Evolutionary conservation across 768 basidiomycete genomes (phyloP), one percentile per base, ranked within the genome.

Genomic region (Trametes meyenii): DNA sequence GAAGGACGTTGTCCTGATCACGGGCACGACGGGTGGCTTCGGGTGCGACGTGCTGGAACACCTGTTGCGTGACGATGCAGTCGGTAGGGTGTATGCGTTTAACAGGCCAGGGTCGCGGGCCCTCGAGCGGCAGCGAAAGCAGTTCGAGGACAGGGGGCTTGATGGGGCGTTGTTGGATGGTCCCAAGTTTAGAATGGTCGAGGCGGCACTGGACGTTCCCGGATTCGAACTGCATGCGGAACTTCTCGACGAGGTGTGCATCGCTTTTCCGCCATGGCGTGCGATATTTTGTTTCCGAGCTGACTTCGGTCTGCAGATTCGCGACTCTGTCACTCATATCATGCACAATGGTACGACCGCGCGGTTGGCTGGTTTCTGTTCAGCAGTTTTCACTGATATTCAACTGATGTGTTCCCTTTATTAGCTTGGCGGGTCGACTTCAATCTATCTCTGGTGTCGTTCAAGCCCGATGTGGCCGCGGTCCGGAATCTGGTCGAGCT

Each of bases 401-500:
- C 17, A 13, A 8, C 17, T 10, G 26, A 35, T 40, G 17, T 46
- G 5, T 33, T 33, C 29, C 21, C 19, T 17, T 26, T 24, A 13
- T 17, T 42, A 74, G 76, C 74, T 11, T 77, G 75, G 74, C 69
- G 59, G 0, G 72, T 76, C 17, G 64, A 76, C 56, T 76, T 76
- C 64, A 76, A 74, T 50, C 36, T 73, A 3, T 58, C 71, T 0
- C 55, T 77, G 3, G 50, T 40, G 2, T 72, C 74, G 3, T 75
- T 75, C 55, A 74, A 76, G 51, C 58, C 65, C 19, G 64, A 66
- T 51, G 57, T 77, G 1, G 51, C 50, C 12, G 67, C 67, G 5
- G 60, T 75, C 5, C 73, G 76, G 11, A 69, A 73, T 23, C 67
- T 80, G 16, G 48, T 79, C 13, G 72, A 79, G 58, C 66, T 81